Evolutionary conservation across 1,284 basidiomycete species (phyloP), one percentile per base, ranked within the genome.

Genomic region (Trametes hirsuta): DNA sequence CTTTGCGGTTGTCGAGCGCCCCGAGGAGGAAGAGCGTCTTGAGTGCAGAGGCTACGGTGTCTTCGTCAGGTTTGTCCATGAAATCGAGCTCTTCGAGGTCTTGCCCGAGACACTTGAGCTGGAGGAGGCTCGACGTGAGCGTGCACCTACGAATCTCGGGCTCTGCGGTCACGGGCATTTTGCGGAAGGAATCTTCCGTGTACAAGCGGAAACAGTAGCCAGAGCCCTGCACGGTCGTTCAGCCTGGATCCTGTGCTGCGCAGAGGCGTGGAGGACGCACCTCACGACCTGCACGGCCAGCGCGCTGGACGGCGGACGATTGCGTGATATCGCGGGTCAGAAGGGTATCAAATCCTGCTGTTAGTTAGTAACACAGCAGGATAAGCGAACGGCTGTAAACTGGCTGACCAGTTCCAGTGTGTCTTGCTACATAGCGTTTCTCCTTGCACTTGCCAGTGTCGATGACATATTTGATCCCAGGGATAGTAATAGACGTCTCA

Each of bases 401-500:
- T 11, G 24, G 51, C 83, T 72, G 72, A 84, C 92, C 91, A 63
- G 86, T 85, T 3, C 88, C 87, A 2, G 80, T 80, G 56, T 87
- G 77, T 68, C 81, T 80, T 44, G 87, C 84, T 44, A 94, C 73
- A 74, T 91, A 96, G 58, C 91, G 84, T 76, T 97, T 97, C 75
- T 98, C 95, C 75, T 99, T 99, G 69, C 91, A 94, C 74, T 96
- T 91, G 0, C 95, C 95, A 0, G 93, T 90, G 75, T 99, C 97
- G 49, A 99, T 90, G 6, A 99, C 97, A 72, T 94, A 98, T 59
- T 87, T 90, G 55, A 99, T 90, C 1, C 96, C 96, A 4, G 96
- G 95, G 69, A 99, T 97, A 4, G 97, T 99, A 74, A 99, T 93
- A 22, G 93, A 95, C 0, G 97, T 99, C 75, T 99, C 97, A n/a